Evolutionary conservation across 768 basidiomycete genomes (phyloP).

Genomic region (Psilocybe cubensis): DNA sequence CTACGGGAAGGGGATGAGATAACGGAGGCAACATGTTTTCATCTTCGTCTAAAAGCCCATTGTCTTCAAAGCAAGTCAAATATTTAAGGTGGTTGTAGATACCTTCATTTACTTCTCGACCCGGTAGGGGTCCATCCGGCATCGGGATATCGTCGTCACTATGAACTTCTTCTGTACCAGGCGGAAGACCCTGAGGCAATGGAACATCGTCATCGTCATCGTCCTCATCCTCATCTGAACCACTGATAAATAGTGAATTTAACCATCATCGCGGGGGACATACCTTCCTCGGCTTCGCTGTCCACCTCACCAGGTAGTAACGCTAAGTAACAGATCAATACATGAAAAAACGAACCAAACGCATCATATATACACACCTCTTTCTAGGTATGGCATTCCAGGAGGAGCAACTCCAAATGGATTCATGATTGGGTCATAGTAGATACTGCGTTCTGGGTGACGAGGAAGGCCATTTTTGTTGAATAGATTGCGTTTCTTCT

Average conservation of each 20-base stretch:
- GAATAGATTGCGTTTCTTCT: conserved; percentile 71
- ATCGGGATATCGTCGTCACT: conserved; percentile 88
- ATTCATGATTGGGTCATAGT: conserved; percentile 93
- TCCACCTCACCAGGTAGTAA: conserved; percentile 63
- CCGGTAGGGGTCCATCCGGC: conserved; percentile 81
- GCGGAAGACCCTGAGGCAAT: conserved; percentile 70
- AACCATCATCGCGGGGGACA: not conserved
- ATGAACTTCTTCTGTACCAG: conserved; percentile 50
- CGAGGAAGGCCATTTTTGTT: conserved; percentile 83
- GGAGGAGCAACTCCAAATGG: conserved; percentile 93
- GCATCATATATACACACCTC: conserved; percentile 54
- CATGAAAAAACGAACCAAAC: not conserved
- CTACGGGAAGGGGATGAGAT: conserved; percentile 26
- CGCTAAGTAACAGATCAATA: conserved; percentile 41
- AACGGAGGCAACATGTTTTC: conserved; percentile 12
- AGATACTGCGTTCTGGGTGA: conserved; percentile 91
- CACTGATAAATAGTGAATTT: not conserved
- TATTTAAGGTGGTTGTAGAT: not conserved
- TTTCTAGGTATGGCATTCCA: conserved; percentile 94
- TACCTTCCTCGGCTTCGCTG: conserved; percentile 62
- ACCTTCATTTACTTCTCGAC: conserved; percentile 15
- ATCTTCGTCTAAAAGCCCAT: not conserved
- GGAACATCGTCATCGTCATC: conserved; percentile 62
- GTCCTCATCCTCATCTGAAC: conserved; percentile 4
- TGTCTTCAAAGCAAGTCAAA: not conserved